Evolutionary conservation across 139 green algal species (phyloP).

Genomic region (Mesotaenium endlicherianum): DNA sequence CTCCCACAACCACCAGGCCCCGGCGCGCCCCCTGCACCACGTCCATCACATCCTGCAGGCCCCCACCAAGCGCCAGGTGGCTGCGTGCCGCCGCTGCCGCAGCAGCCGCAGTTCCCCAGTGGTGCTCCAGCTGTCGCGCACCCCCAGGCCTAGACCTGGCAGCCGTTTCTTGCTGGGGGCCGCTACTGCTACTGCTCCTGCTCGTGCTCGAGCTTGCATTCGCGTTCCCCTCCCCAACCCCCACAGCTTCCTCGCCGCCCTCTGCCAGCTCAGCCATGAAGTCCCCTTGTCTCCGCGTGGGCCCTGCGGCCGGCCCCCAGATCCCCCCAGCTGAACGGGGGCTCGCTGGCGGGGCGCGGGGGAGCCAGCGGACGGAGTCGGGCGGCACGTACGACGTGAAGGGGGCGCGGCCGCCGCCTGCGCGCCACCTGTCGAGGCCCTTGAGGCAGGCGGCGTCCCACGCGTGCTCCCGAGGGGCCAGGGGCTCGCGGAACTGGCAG

Average conservation of each 20-base stretch:
- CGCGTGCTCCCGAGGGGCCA: constrained; percentile 66
- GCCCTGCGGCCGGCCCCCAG: no score
- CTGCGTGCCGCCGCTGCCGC: no score
- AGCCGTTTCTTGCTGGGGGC: no score
- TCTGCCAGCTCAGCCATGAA: neutral
- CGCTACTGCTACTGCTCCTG: neutral
- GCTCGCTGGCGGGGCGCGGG: neutral
- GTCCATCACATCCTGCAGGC: constrained; percentile 2
- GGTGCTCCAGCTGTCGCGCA: no score
- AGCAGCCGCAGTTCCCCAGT: no score
- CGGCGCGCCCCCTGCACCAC: constrained; percentile 36
- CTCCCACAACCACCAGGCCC: constrained; percentile 32
- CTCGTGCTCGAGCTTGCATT: neutral
- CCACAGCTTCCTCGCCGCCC: neutral
- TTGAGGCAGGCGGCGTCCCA: constrained; percentile 24
- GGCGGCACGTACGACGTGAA: neutral
- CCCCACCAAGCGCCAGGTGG: neutral
- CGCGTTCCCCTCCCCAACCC: neutral
- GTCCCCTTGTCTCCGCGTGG: no score
- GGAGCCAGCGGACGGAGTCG: neutral
- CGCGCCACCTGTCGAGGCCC: neutral
- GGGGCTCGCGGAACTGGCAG: constrained; percentile 86
- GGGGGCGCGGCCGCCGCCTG: neutral
- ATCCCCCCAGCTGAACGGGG: no score
- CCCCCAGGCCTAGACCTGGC: no score